phyloP scores from a whole-genome alignment of 192 early-diverging fungal species.

The Linnemannia schmuckeri region DNA sequence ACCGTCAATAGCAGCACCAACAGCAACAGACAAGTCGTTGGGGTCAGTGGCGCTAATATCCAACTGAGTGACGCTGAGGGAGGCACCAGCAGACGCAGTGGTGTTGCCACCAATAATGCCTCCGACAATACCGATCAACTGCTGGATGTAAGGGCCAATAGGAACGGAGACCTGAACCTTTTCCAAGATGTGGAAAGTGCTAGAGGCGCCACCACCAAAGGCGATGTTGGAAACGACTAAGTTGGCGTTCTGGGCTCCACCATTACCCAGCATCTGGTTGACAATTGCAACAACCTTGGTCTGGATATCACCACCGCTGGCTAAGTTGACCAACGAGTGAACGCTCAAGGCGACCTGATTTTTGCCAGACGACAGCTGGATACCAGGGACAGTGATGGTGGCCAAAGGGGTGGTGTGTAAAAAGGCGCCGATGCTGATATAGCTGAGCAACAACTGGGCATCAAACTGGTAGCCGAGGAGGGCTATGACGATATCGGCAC shows the following conservation, averaged over 20 bases:
- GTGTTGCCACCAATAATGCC: conserved; percentile 6
- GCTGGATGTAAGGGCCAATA: conserved; percentile 30
- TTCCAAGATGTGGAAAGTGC: conserved; percentile 27
- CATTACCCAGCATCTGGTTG: not conserved
- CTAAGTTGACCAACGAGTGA: conserved; percentile 11
- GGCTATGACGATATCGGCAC: conserved; percentile 14
- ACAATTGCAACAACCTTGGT: conserved; percentile 3
- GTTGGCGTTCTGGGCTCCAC: not conserved
- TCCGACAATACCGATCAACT: conserved; percentile 21
- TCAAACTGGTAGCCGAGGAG: conserved; percentile 18
- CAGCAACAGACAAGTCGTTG: conserved; percentile 29
- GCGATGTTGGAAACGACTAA: conserved; percentile 19
- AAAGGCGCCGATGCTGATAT: conserved; percentile 23
- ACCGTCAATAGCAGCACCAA: conserved; percentile 18
- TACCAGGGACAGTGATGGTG: conserved; percentile 9
- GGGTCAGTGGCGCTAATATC: conserved; percentile 16
- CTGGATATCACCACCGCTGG: conserved; percentile 11
- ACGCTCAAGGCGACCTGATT: conserved; percentile 15
- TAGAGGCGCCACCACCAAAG: conserved; percentile 10
- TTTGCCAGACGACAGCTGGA: conserved; percentile 1
- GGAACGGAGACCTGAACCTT: conserved; percentile 30
- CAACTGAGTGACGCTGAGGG: conserved; percentile 11
- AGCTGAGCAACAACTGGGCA: conserved; percentile 9
- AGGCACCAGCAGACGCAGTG: conserved; percentile 6
- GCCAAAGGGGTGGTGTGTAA: conserved; percentile 12